These are phyloP conservation scores for Boletus pseudo-olivaceus DNA, from an alignment of 768 basidiomycete species.

Conservation along the genomic window DNA sequence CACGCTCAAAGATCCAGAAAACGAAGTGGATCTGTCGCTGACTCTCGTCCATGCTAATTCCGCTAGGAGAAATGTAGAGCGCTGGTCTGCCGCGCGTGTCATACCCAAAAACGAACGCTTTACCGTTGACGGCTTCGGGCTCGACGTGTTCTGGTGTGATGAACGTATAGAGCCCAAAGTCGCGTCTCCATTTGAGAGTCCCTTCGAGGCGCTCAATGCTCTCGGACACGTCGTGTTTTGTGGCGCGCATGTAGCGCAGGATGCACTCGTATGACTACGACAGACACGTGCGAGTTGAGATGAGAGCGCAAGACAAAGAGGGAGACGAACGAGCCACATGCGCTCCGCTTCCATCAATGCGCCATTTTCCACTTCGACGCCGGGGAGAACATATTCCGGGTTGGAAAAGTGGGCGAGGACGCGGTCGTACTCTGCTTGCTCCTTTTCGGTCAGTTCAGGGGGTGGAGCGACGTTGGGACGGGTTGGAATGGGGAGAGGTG, in stretches of 20 bases:
- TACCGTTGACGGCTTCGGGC: constrained; percentile 81
- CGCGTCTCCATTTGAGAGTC: constrained; percentile 77
- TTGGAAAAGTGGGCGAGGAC: constrained; percentile 58
- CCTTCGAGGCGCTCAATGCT: constrained; percentile 65
- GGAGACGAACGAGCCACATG: constrained; percentile 64
- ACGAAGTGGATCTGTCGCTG: constrained; percentile 67
- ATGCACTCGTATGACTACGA: constrained; percentile 63
- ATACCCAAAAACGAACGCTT: constrained; percentile 74
- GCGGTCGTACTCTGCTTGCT: constrained; percentile 47
- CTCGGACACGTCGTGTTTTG: constrained; percentile 62
- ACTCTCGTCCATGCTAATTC: constrained; percentile 75
- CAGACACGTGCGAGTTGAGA: not conserved
- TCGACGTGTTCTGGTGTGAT: constrained; percentile 63
- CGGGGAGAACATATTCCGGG: constrained; percentile 50
- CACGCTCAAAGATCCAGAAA: constrained; percentile 76
- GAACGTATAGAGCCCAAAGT: constrained; percentile 66
- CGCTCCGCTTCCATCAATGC: constrained; percentile 61
- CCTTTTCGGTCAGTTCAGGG: constrained; percentile 37
- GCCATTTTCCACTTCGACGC: constrained; percentile 36
- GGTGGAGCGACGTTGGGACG: constrained; percentile 32
- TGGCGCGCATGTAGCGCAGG: constrained; percentile 72
- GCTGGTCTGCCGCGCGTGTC: constrained; percentile 65
- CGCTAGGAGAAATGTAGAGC: constrained; percentile 63
- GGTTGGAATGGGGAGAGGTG: constrained; percentile 25
- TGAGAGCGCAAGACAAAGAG: not conserved